Conservation (phyloP, 2,329 filamentous ascomycete species). For the Microcyclospora pomicola region DNA sequence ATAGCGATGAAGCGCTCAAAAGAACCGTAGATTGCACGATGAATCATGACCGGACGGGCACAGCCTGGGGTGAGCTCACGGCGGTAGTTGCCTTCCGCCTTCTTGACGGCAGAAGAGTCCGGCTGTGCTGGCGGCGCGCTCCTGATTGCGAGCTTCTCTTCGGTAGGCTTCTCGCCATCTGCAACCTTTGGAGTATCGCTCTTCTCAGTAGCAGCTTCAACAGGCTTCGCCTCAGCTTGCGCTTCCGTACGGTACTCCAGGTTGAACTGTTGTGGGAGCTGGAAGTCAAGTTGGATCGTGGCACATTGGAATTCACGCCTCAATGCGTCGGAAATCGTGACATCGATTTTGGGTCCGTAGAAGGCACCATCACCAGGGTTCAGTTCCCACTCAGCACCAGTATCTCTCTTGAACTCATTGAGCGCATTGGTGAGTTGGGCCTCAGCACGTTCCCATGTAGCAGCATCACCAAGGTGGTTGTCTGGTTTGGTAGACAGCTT, state of each 20-base stretch:
- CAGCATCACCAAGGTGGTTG: slow-evolving; percentile 73
- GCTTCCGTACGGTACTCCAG: slow-evolving; percentile 74
- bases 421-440: slow-evolving; percentile 64
- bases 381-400: slow-evolving; percentile 65
- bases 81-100: slow-evolving; percentile 23
- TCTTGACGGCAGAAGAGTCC: slow-evolving; percentile 16
- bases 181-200: slow-evolving; percentile 23
- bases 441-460: slow-evolving; percentile 84
- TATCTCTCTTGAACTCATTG: slow-evolving; percentile 53
- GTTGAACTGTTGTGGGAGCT: slow-evolving; percentile 72
- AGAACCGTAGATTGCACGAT: slow-evolving; percentile 65
- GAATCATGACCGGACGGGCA: slow-evolving; percentile 72
- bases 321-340: slow-evolving; percentile 80
- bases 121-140: slow-evolving; percentile 19
- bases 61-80: slow-evolving; percentile 52
- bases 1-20: slow-evolving; percentile 60
- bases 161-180: slow-evolving; percentile 19
- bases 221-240: slow-evolving; percentile 30
- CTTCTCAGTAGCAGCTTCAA: slow-evolving; percentile 18
- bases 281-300: slow-evolving; percentile 89
- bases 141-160: slow-evolving; percentile 17
- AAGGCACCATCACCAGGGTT: slow-evolving; percentile 95
- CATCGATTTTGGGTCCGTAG: slow-evolving; percentile 97
- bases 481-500: slow-evolving; percentile 86
- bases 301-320: slow-evolving; percentile 78